A percentile compares a stretch with the other conserved stretches of the same genome.
Conservation (phyloP, 352 stramenopile genomes). For the Pythium aquatile region DNA sequence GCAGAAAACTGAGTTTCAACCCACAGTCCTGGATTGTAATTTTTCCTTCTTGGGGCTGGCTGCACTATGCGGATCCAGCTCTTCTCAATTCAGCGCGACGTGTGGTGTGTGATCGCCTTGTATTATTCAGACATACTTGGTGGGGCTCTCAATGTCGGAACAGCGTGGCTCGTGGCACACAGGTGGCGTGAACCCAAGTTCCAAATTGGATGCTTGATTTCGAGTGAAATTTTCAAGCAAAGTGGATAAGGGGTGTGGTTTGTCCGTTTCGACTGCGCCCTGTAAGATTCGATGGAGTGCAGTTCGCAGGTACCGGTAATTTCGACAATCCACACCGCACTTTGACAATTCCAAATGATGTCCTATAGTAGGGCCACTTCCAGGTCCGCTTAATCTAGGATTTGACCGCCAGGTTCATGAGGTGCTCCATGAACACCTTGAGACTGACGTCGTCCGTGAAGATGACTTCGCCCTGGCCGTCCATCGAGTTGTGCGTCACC, state of each 20-base stretch:
- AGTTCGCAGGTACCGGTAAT: neutral
- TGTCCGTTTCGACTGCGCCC: neutral
- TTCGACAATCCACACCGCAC: neutral
- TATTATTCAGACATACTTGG: neutral
- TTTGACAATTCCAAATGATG: neutral
- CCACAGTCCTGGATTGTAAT: neutral
- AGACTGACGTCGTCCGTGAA: slow-evolving; percentile 99
- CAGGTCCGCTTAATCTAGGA: slow-evolving; percentile 39
- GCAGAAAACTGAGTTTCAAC: slow-evolving; percentile 4
- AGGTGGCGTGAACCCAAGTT: neutral
- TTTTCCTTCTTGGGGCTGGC: neutral
- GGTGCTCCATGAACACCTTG: slow-evolving; percentile 99
- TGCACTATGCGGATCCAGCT: neutral
- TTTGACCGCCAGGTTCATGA: slow-evolving; percentile 91
- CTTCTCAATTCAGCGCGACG: neutral
- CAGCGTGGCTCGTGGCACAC: neutral
- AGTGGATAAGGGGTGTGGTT: neutral
- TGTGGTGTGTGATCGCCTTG: neutral
- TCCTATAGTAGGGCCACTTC: slow-evolving; percentile 1
- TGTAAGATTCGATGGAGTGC: neutral
- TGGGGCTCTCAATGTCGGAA: neutral
- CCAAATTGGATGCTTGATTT: slow-evolving; percentile 2
- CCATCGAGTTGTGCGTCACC: slow-evolving; percentile 96
- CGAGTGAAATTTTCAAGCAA: slow-evolving; percentile 1
- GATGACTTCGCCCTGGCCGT: slow-evolving; percentile 93